A percentile compares a stretch with the other conserved stretches of the same genome.
Conservation (phyloP, 345 rosid species). For the Xanthoceras sorbifolium region DNA sequence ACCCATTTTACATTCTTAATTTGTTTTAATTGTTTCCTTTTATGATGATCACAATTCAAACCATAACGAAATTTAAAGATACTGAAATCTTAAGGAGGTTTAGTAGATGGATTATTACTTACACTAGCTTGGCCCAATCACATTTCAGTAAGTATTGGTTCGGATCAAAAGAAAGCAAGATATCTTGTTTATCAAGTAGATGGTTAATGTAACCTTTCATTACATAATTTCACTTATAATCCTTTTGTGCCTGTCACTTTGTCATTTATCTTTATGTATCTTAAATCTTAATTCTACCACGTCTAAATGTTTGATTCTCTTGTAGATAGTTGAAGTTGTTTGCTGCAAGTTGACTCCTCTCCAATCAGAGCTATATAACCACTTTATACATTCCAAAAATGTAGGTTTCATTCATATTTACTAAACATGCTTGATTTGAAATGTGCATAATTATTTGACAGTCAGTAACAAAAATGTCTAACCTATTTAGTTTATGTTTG, state of each 20-base stretch:
- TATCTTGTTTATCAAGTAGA: background rate
- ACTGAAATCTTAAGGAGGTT: background rate
- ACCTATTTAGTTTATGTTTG: constrained; percentile 13
- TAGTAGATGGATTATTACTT: constrained; percentile 7
- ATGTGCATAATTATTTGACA: background rate
- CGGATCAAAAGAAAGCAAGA: background rate
- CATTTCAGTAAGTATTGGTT: background rate
- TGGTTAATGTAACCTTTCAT: constrained; percentile 2
- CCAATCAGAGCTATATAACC: constrained; percentile 81
- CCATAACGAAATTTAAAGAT: too few relatives aligned
- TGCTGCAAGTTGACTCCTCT: constrained; percentile 97
- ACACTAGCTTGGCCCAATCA: background rate
- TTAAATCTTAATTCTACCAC: background rate
- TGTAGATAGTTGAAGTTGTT: constrained; percentile 96
- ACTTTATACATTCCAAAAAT: constrained; percentile 96
- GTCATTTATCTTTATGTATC: background rate
- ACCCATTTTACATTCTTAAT: too few relatives aligned
- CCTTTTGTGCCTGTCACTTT: background rate
- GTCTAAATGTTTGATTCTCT: constrained; percentile 30
- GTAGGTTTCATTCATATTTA: constrained; percentile 44
- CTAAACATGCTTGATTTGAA: constrained; percentile 6
- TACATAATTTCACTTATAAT: background rate
- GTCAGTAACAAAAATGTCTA: background rate
- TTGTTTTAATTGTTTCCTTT: too few relatives aligned
- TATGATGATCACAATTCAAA: too few relatives aligned